A percentile compares a stretch with the other conserved stretches of the same genome.
Evolutionary conservation across 225 moss, liverwort and hornwort species (phyloP).

Genomic region (Marchantia polymorpha): DNA sequence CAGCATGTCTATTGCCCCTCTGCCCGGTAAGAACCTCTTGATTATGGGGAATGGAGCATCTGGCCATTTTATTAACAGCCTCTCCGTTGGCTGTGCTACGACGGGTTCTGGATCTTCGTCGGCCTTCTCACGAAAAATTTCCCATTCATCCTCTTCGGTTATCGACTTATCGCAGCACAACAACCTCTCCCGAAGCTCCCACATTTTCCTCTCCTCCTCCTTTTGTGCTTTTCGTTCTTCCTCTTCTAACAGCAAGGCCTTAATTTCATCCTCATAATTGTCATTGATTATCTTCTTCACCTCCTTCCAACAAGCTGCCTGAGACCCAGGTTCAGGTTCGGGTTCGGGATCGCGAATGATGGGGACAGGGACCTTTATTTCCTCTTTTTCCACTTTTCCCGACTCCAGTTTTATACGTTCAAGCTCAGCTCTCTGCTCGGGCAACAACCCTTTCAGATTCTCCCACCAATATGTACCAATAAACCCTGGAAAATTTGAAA

Average conservation of each 20-base stretch:
- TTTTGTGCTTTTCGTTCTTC: neutral
- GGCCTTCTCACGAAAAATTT: neutral
- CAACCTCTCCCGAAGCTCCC: slow-evolving; percentile 13
- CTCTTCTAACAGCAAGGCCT: neutral
- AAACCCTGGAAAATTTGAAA: slow-evolving; percentile 68
- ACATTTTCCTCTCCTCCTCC: neutral
- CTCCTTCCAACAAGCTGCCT: neutral
- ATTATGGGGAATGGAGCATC: neutral
- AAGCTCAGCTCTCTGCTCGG: slow-evolving; percentile 35
- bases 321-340: slow-evolving; percentile 2
- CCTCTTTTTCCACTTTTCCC: slow-evolving; percentile 31
- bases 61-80: neutral
- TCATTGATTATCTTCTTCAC: neutral
- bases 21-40: slow-evolving; percentile 56
- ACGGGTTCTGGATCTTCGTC: neutral
- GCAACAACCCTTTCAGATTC: slow-evolving; percentile 39
- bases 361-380: neutral
- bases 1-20: slow-evolving; percentile 54
- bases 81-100: neutral
- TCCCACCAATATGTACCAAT: slow-evolving; percentile 74
- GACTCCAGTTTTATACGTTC: slow-evolving; percentile 30
- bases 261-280: neutral
- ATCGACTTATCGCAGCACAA: slow-evolving; percentile 20
- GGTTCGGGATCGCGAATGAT: slow-evolving; percentile 8
- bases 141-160: neutral